Evolutionary conservation across 192 early-diverging fungal genomes (phyloP), one percentile per base, ranked within the genome.

Genomic region (Rhizophagus sp.): DNA sequence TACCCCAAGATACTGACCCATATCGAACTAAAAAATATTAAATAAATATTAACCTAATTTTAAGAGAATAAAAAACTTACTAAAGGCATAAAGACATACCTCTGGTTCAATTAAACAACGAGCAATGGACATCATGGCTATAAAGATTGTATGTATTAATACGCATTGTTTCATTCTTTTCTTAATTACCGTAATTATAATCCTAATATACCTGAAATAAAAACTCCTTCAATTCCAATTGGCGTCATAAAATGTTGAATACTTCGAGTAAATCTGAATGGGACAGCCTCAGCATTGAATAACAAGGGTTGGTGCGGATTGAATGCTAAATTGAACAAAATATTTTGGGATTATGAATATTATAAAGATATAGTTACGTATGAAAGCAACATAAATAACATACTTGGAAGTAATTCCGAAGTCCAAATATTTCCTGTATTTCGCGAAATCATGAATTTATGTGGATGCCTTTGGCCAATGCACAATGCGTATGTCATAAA

Each of bases 181-280:
- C 2, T 41, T 41, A 17, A 22, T 39, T n/a, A 6, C 12, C 9
- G 8, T 41, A 22, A 22, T 22, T 41, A 41, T 44, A 70, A 44
- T 70, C 30, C 30, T 30, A 27, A 10, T 19, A 33, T 52, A 73
- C 71, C 71, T 73, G 71, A 73, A 24, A 93, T 92, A 79, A 99
- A 97, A 11, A 96, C 89, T 19, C 98, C 97, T 73, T 99, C 98
- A 9, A 99, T 88, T 7, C 97, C 97, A 76, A 94, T 91, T 36
- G 94, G 94, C 8, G 95, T 96, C 64, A 99, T 93, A 86, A 99
- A 99, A 44, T 93, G 85, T 88, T 98, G 97, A 70, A 99, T 93
- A 86, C 96, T 97, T 15, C 97, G 98, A 11, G 98, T 99, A 84
- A 99, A 90, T 11, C 98, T 91, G 94, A 99, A 99, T 5, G 97